phyloP scores from a whole-genome alignment of 257 asterid species.

The Salvia rosmarinus region DNA sequence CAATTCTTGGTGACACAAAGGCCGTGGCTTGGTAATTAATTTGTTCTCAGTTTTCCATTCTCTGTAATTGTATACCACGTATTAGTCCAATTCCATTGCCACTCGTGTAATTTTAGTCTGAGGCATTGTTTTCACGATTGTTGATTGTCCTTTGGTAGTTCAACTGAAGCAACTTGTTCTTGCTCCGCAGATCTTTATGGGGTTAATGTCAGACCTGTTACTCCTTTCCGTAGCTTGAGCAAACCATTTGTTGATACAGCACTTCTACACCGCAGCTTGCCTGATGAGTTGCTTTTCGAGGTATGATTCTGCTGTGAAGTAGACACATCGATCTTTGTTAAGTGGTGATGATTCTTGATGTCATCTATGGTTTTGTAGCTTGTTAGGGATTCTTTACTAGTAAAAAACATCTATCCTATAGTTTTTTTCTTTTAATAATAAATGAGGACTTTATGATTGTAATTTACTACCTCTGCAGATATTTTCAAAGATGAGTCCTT shows the following conservation, averaged over 20 bases:
- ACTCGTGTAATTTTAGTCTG: not conserved
- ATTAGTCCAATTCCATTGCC: not conserved
- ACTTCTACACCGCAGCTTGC: constrained; percentile 71
- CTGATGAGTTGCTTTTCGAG: constrained; percentile 93
- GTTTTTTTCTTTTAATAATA: not conserved
- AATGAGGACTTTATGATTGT: constrained; percentile 4
- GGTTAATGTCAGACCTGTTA: constrained; percentile 79
- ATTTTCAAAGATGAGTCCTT: constrained; percentile 74
- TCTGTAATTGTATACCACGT: not conserved
- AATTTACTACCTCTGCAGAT: constrained; percentile 52
- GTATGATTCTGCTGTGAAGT: constrained; percentile 41
- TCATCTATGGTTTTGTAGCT: not conserved
- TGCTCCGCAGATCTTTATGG: constrained; percentile 80
- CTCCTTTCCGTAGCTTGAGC: constrained; percentile 75
- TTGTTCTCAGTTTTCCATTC: not conserved
- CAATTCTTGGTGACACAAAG: constrained; percentile 75
- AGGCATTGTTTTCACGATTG: constrained; percentile 4
- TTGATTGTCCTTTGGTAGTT: not conserved
- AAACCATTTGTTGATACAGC: constrained; percentile 64
- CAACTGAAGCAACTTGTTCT: constrained; percentile 14
- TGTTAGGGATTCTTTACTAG: too few species aligned
- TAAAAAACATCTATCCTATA: not conserved
- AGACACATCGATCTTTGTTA: not conserved
- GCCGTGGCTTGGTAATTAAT: constrained; percentile 90
- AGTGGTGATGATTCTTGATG: constrained; percentile 11